Evolutionary conservation across 2,329 filamentous ascomycete genomes (phyloP), one percentile per base, ranked within the genome.

Genomic region (Neonectria magnoliae): DNA sequence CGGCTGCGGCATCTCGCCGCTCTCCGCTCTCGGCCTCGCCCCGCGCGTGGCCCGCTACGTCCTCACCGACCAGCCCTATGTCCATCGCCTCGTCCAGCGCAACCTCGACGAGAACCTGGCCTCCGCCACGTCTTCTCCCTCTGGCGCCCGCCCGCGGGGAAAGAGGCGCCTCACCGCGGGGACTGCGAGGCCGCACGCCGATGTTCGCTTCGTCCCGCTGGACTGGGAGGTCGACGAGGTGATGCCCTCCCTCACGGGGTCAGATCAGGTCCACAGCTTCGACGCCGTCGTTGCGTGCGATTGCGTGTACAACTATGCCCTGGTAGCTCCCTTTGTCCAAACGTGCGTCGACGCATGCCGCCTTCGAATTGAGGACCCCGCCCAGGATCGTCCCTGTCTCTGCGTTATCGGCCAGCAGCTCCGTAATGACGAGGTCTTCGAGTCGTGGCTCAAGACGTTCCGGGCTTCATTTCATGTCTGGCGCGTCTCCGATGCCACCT

Each of bases 261-360:
- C 76, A 14, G 65, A 69, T 16, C 67, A 57, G 41, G 73, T 67
- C 48, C 75, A 71, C 73, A 84, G 85, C 62, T 91, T 96, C 69
- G 91, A 97, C 73, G 80, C 89, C 14, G 83, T 98, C 11, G 77
- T 98, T 38, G 93, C 94, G 4, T 97, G 93, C 75, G 96, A 99
- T 78, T 98, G 94, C 78, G 91, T 99, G 71, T 99, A 97, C 83
- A 99, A 98, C 79, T 93, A 97, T 69, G 88, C 91, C 2, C 86
- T 98, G 3, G 88, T 98, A 25, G 82, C 87, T 47, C 93, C 94
- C 0, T 87, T 98, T 53, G 92, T 96, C n/a, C 87, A 90, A 72
- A 92, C 93, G 0, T 97, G 93, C 76, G 88, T 84, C 6, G 92
- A 97, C 67, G 85, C 90, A 25, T 97, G 93, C 78, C 81, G 81